These are phyloP conservation scores for Chionographis japonica DNA, from an alignment of 106 monocot genomes.

Conservation along the genomic window DNA sequence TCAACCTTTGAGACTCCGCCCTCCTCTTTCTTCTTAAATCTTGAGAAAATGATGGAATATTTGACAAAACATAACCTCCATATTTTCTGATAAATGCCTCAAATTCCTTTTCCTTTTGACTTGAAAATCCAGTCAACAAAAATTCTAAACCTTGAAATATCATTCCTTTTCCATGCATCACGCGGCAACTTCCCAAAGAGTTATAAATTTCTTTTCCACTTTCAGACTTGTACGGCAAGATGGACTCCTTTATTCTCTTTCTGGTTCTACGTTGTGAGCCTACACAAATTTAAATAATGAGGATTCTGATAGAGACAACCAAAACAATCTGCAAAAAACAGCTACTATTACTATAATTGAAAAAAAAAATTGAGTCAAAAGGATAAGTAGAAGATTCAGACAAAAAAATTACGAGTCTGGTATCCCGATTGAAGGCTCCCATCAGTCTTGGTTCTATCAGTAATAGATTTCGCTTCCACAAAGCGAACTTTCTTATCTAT, in stretches of 20 bases:
- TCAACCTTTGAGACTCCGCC: slow-evolving; percentile 10
- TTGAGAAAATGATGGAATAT: slow-evolving; percentile 37
- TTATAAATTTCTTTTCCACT: slow-evolving; percentile 7
- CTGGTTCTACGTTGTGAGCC: slow-evolving; percentile 25
- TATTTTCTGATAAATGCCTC: slow-evolving; percentile 45
- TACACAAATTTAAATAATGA: slow-evolving; percentile 18
- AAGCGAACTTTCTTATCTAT: slow-evolving; percentile 54
- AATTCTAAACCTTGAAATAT: slow-evolving; percentile 72
- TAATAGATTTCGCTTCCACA: slow-evolving; percentile 31
- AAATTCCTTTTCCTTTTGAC: slow-evolving; percentile 51
- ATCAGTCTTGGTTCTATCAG: slow-evolving; percentile 6
- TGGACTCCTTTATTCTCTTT: slow-evolving; percentile 9
- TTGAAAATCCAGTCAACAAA: slow-evolving; percentile 75
- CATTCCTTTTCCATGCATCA: slow-evolving; percentile 23
- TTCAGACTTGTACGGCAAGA: slow-evolving; percentile 3
- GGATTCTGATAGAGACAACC: not conserved
- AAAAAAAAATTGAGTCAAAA: not conserved
- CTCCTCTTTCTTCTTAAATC: slow-evolving; percentile 18
- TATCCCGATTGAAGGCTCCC: slow-evolving; percentile 15
- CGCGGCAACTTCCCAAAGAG: slow-evolving; percentile 5
- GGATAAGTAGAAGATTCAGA: not conserved
- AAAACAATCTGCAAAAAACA: not conserved
- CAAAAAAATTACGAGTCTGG: slow-evolving; percentile 4
- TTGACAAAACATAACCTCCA: slow-evolving; percentile 67
- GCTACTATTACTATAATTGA: not conserved